Conservation (phyloP, 352 stramenopile species). For the Phytophthora hybrid region DNA sequence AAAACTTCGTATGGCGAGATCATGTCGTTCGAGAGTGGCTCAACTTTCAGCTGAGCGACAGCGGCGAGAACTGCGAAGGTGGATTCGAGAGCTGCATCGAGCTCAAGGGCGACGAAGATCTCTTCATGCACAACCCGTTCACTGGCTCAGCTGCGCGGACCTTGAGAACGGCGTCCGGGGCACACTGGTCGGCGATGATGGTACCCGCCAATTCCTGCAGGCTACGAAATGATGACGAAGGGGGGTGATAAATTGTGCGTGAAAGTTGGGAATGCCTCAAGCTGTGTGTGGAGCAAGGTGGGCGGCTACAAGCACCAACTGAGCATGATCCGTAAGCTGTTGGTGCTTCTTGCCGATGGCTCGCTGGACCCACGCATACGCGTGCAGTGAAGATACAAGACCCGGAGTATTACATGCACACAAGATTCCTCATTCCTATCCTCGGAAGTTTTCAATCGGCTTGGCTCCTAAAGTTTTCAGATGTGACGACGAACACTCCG, state of each 20-base stretch:
- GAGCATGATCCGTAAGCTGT: constrained; percentile 28
- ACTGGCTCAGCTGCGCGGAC: too few species aligned
- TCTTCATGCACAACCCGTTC: too few species aligned
- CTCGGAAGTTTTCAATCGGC: constrained; percentile 21
- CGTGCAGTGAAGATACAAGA: constrained; percentile 29
- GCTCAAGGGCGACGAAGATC: too few species aligned
- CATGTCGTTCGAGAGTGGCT: constrained; percentile 37
- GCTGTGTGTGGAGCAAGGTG: constrained; percentile 57
- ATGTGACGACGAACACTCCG: constrained; percentile 22
- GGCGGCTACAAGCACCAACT: constrained; percentile 42
- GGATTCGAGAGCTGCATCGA: too few species aligned
- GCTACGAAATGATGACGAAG: constrained; percentile 42
- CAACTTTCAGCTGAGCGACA: too few species aligned
- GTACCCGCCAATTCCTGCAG: constrained; percentile 49
- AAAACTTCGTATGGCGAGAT: constrained; percentile 46
- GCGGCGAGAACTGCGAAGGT: too few species aligned
- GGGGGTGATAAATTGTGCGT: constrained; percentile 36
- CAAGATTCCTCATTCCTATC: constrained; percentile 21
- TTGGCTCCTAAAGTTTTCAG: constrained; percentile 27
- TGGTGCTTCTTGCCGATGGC: constrained; percentile 29
- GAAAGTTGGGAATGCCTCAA: constrained; percentile 28
- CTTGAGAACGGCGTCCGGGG: too few species aligned
- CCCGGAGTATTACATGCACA: too few species aligned
- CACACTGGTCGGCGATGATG: constrained; percentile 44
- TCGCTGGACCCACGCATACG: constrained; percentile 28